phyloP scores from a whole-genome alignment of 148 eudicot genomes.

The Vaccinium macrocarpon region DNA sequence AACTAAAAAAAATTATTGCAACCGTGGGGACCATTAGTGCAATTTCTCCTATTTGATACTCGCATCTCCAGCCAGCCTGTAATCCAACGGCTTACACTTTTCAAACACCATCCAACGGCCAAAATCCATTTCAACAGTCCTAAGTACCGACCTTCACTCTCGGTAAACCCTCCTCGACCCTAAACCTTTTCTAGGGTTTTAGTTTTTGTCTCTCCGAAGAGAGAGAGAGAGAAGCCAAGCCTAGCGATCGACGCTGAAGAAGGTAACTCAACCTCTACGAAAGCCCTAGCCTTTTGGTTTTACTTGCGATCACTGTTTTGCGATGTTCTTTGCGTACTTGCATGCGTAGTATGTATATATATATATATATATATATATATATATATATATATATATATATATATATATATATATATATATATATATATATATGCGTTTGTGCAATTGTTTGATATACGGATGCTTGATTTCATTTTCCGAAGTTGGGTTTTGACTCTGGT shows the following conservation, averaged over 20 bases:
- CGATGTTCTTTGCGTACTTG: too few relatives aligned
- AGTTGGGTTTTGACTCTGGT: neutral
- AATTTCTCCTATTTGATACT: neutral
- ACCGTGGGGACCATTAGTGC: neutral
- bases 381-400: too few relatives aligned
- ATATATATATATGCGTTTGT: neutral
- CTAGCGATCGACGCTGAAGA: neutral
- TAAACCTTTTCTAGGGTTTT: slow-evolving; percentile 9
- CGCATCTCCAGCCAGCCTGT: neutral
- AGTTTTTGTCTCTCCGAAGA: neutral
- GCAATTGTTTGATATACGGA: neutral
- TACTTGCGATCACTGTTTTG: neutral
- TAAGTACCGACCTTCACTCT: neutral
- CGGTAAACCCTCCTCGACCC: neutral
- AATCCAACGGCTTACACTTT: neutral
- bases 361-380: too few relatives aligned
- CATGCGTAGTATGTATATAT: too few relatives aligned
- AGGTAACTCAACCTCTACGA: neutral
- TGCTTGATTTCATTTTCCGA: neutral
- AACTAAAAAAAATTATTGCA: too few relatives aligned
- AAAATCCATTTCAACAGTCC: neutral
- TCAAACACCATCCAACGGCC: slow-evolving; percentile 10
- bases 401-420: too few relatives aligned
- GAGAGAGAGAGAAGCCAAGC: neutral
- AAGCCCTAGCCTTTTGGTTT: neutral